These are phyloP conservation scores for Neolentinus lepideus DNA, from an alignment of 1,284 basidiomycete species.

Conservation along the genomic window DNA sequence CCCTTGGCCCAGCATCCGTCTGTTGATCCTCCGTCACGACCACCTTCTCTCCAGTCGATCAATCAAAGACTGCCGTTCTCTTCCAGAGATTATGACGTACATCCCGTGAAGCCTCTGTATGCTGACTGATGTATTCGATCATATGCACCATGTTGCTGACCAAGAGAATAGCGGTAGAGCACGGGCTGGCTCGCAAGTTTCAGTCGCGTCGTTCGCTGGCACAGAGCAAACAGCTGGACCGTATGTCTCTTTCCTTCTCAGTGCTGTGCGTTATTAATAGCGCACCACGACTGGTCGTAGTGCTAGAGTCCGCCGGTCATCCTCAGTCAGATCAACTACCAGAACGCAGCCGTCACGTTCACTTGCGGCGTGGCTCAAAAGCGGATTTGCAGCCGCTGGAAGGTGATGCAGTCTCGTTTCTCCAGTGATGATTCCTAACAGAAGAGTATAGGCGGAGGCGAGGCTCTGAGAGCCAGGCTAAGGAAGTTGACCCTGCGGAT, in stretches of 20 bases:
- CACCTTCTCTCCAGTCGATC: not conserved
- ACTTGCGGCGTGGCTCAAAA: not conserved
- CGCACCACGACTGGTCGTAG: not conserved
- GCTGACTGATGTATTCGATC: not conserved
- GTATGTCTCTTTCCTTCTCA: not conserved
- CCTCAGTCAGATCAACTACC: not conserved
- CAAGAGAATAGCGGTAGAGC: not conserved
- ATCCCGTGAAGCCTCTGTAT: not conserved
- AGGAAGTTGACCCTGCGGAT: not conserved
- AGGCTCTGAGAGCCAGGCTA: not conserved
- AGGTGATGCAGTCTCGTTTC: not conserved
- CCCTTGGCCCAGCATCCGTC: not conserved
- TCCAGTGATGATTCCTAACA: not conserved
- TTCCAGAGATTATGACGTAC: not conserved
- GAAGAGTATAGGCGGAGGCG: not conserved
- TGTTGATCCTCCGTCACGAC: not conserved
- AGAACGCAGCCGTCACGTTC: not conserved
- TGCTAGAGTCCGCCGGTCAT: not conserved
- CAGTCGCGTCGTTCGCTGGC: not conserved
- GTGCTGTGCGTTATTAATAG: not conserved
- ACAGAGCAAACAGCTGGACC: not conserved
- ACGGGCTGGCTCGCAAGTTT: not conserved
- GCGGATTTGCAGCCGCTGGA: not conserved
- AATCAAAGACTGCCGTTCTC: not conserved
- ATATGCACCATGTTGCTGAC: not conserved